Evolutionary conservation across 2,329 filamentous ascomycete species (phyloP).

Genomic region (Colletotrichum caudatum): DNA sequence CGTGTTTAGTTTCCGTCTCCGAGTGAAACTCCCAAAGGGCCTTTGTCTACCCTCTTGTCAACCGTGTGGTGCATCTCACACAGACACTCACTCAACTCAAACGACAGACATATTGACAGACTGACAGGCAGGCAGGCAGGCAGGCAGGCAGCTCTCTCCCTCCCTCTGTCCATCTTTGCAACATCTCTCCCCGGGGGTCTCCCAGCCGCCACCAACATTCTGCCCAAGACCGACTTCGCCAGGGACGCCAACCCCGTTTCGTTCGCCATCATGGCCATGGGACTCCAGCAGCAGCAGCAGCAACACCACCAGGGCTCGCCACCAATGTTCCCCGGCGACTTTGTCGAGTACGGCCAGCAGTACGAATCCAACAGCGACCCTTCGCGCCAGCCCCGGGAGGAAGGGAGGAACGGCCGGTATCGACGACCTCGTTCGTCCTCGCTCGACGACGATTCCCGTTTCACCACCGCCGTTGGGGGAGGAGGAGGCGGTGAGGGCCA

Average conservation of each 20-base stretch:
- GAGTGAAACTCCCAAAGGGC: neutral
- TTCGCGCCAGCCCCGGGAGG: constrained; percentile 28
- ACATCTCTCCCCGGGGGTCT: neutral
- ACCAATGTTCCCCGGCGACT: constrained; percentile 37
- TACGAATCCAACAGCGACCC: constrained; percentile 33
- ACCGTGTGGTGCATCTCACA: constrained; percentile 1
- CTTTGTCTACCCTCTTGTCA: neutral
- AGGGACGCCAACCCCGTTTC: constrained; percentile 19
- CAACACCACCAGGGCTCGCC: constrained; percentile 32
- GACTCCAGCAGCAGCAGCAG: constrained; percentile 34
- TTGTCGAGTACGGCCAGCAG: constrained; percentile 34
- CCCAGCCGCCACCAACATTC: neutral
- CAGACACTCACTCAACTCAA: neutral
- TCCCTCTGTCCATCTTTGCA: neutral
- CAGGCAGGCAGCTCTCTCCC: neutral
- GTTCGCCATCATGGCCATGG: constrained; percentile 38
- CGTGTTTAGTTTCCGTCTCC: neutral
- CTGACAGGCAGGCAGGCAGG: too few species aligned
- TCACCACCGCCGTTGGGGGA: constrained; percentile 28
- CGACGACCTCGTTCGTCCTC: constrained; percentile 36
- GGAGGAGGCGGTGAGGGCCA: constrained; percentile 27
- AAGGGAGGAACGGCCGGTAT: constrained; percentile 32
- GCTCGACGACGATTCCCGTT: constrained; percentile 40
- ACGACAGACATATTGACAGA: neutral
- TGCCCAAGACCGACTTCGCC: neutral